Evolutionary conservation across 306 rosid species (phyloP).

Genomic region (Lathyrus tuberosus): DNA sequence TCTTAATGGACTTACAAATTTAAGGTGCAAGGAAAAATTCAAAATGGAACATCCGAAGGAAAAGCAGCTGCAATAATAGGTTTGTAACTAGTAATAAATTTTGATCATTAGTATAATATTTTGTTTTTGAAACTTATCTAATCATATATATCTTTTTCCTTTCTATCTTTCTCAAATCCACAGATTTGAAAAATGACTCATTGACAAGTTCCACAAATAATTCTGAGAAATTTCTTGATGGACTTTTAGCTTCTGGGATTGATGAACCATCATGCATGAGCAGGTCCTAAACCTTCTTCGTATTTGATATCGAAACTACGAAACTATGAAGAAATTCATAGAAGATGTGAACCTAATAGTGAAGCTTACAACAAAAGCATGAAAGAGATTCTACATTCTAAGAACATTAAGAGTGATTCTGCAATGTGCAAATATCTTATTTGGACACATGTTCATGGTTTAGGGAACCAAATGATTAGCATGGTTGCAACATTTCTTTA

Average conservation of each 20-base stretch:
- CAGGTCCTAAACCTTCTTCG: no score
- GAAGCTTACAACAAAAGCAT: constrained; percentile 49
- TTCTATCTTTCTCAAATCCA: background rate
- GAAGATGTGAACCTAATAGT: no score
- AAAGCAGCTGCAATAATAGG: background rate
- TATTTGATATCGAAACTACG: no score
- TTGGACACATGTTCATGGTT: constrained; percentile 58
- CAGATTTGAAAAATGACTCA: background rate
- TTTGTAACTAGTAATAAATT: background rate
- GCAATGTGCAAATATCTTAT: constrained; percentile 63
- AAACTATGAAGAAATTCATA: no score
- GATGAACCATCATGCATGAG: no score
- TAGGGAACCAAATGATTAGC: constrained; percentile 67
- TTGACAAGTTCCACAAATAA: constrained; percentile 4
- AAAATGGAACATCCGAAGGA: background rate
- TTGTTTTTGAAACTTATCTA: background rate
- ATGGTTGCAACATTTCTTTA: constrained; percentile 62
- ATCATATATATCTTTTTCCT: no score
- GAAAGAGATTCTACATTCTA: constrained; percentile 36
- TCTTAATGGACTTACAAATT: background rate
- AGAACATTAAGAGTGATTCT: no score
- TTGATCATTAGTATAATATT: background rate
- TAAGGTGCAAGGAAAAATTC: background rate
- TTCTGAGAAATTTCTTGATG: constrained; percentile 51
- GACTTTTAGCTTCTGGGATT: no score